A percentile compares a stretch with the other conserved stretches of the same genome.
Evolutionary conservation across 2,329 filamentous ascomycete genomes (phyloP).

Genomic region (Ascochyta lentis): DNA sequence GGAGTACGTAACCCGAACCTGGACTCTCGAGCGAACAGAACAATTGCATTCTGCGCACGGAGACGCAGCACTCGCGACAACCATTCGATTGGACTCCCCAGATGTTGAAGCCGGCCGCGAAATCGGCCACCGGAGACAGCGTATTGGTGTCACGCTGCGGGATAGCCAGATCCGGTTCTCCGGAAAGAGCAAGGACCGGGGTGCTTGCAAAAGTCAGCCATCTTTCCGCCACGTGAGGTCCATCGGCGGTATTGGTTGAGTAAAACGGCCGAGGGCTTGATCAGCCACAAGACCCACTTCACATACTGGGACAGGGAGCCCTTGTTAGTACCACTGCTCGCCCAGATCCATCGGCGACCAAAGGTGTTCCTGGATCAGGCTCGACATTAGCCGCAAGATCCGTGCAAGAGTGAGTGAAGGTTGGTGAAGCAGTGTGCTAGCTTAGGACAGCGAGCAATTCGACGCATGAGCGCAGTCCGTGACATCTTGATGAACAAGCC

Average conservation of each 20-base stretch:
- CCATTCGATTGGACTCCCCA: conserved; percentile 13
- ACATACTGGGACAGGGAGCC: conserved; percentile 29
- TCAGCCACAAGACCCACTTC: conserved; percentile 36
- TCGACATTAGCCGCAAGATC: conserved; percentile 25
- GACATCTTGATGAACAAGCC: neutral
- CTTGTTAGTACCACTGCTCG: conserved; percentile 38
- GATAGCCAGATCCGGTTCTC: conserved; percentile 18
- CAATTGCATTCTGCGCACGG: conserved; percentile 14
- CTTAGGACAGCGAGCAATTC: neutral
- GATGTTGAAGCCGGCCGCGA: conserved; percentile 20
- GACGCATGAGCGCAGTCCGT: neutral
- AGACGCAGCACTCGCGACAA: conserved; percentile 16
- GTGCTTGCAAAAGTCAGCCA: conserved; percentile 16
- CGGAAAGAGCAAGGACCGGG: conserved; percentile 27
- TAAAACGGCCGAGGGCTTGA: conserved; percentile 29
- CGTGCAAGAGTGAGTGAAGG: conserved; percentile 17
- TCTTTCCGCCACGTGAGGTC: conserved; percentile 41
- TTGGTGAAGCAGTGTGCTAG: neutral
- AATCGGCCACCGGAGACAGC: conserved; percentile 19
- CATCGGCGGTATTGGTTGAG: conserved; percentile 31
- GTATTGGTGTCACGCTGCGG: conserved; percentile 16
- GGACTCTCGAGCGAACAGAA: conserved; percentile 2
- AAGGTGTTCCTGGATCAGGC: conserved; percentile 33
- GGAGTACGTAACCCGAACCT: conserved; percentile 11
- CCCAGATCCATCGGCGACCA: conserved; percentile 25